These are phyloP conservation scores for Cryptococcus sp. DNA, from an alignment of 1,284 basidiomycete genomes.

Conservation along the genomic window DNA sequence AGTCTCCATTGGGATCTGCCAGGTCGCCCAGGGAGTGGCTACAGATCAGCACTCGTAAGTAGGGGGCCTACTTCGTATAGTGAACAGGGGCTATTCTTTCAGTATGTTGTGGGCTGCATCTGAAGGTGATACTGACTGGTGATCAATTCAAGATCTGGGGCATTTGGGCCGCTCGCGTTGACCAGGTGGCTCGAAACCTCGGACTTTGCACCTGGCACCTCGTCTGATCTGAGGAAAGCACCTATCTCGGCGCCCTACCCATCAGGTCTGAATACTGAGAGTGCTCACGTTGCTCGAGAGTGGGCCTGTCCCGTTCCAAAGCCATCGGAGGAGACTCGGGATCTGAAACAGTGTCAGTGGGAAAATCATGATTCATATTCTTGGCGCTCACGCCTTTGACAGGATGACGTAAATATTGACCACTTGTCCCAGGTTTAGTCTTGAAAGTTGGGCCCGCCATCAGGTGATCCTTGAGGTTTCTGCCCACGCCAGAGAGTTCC, in stretches of 20 bases:
- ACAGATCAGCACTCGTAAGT: too few relatives aligned
- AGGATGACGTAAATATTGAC: background rate
- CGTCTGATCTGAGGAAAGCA: conserved; percentile 4
- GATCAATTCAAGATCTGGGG: conserved; percentile 5
- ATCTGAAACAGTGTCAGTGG: too few relatives aligned
- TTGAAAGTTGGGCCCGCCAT: background rate
- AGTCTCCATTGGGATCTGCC: conserved; percentile 2
- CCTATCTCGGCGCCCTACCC: conserved; percentile 3
- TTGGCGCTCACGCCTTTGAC: background rate
- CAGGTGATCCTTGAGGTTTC: background rate
- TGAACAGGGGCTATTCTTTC: background rate
- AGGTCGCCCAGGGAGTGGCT: background rate
- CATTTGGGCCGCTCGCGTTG: conserved; percentile 5
- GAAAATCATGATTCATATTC: too few relatives aligned
- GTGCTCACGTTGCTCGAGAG: background rate
- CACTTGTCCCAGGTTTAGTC: background rate
- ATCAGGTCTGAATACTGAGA: background rate
- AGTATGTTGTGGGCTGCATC: background rate
- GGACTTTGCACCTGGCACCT: conserved; percentile 3
- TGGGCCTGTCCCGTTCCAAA: background rate
- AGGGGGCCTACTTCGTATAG: background rate
- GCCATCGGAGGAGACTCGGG: background rate
- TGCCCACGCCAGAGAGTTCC: background rate
- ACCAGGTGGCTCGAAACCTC: background rate
- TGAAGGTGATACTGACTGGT: background rate